Base-by-base conservation (phyloP, 306 rosid genomes). In the Rubus idaeus region DNA sequence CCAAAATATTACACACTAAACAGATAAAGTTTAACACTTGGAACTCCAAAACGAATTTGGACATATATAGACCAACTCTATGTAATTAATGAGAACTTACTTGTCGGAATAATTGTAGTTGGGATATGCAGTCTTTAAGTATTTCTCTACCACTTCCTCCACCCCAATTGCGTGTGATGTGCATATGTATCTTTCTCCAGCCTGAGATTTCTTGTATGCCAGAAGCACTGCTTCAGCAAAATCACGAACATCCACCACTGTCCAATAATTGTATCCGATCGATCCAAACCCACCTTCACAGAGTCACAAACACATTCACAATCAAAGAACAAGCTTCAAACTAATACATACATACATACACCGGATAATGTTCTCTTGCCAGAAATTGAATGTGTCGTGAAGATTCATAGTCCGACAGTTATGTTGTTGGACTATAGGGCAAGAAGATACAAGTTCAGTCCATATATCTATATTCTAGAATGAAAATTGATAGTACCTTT, bases 161-260 rank as follows among this genome's bases (percentile, higher is more conserved):
- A 44, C 5, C 46, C 50, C 53, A 52, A 78, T 26, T 26, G 60
- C 0, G 39, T 80, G 79, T 53, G 90, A 75, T 68, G 53, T 40
- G 78, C 90, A 87, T 49, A 84, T 11, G 79, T 83, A 88, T 83
- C 94, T 81, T 73, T 84, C 90, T 60, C 85, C 84, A 46, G 85
- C 86, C 65, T 79, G 83, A 11, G 30, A 79, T 83, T 83, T 88
- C 71, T 88, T 87, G 72, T 86, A 88, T 8, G 70, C 80, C 68
- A 86, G 79, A 49, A 87, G 74, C 50, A 90, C 55, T 58, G 85
- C 88, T 67, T 81, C 83, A 39, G 79, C 91, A 23, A 87, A n/a
- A 68, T 86, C 88, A 9, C 86, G 84, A n/a, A 84, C 84, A 75
- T 82, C 90, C n/a, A 84, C 85, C 14, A 86, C 35, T 68, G 62